phyloP scores from a whole-genome alignment of 495 filamentous ascomycete genomes.

The Penicillium pulvis region DNA sequence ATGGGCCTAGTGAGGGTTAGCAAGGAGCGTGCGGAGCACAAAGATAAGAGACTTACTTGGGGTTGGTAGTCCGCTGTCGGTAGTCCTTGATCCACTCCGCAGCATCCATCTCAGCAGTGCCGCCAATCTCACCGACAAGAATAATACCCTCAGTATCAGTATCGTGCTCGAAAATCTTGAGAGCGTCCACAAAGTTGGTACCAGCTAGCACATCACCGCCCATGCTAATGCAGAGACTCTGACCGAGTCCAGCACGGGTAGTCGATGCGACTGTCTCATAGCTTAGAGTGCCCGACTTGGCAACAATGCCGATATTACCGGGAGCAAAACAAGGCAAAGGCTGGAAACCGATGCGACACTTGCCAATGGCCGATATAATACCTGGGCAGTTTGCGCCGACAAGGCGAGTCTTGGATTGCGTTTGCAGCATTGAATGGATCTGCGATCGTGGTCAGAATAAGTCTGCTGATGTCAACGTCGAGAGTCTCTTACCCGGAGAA shows the following conservation, averaged over 20 bases:
- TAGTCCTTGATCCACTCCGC: slow-evolving; percentile 80
- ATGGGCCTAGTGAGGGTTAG: slow-evolving; percentile 61
- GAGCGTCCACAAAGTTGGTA: slow-evolving; percentile 76
- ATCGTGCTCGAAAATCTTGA: slow-evolving; percentile 74
- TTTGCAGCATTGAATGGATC: slow-evolving; percentile 76
- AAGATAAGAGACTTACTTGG: slow-evolving; percentile 60
- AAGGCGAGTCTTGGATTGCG: slow-evolving; percentile 77
- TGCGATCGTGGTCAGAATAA: slow-evolving; percentile 25
- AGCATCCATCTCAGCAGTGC: slow-evolving; percentile 75
- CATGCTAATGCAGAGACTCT: slow-evolving; percentile 85
- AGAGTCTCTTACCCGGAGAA: slow-evolving; percentile 64
- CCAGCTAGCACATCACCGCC: slow-evolving; percentile 85
- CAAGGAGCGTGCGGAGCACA: background rate
- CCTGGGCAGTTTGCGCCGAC: slow-evolving; percentile 88
- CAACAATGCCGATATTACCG: slow-evolving; percentile 77
- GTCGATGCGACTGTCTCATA: slow-evolving; percentile 88
- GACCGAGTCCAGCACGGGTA: slow-evolving; percentile 78
- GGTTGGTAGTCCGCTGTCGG: slow-evolving; percentile 53
- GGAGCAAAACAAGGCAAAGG: slow-evolving; percentile 75
- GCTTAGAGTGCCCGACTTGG: slow-evolving; percentile 85
- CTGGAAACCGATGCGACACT: slow-evolving; percentile 86
- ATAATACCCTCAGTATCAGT: slow-evolving; percentile 79
- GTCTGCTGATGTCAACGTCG: background rate
- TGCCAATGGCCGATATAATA: slow-evolving; percentile 80
- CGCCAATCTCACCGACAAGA: slow-evolving; percentile 86